Percentiles rank a stretch among this genome's conserved stretches.
phyloP scores from a whole-genome alignment of 306 rosid genomes.

The Lathyrus sativus region DNA sequence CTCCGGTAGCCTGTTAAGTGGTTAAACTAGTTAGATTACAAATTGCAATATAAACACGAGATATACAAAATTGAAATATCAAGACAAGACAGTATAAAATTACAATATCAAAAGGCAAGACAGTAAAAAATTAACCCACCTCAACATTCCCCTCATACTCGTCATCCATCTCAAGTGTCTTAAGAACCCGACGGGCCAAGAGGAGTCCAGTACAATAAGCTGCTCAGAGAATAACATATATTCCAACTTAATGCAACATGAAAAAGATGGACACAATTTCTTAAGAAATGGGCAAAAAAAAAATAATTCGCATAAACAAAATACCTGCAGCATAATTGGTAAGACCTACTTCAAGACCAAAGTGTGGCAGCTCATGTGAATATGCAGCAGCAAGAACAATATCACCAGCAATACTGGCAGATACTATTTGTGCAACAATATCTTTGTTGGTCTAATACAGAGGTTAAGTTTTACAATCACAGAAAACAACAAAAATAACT shows the following conservation, averaged over 20 bases:
- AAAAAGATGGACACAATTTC: background rate
- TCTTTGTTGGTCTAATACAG: slow-evolving; percentile 69
- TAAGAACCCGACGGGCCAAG: slow-evolving; percentile 78
- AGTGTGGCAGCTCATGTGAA: slow-evolving; percentile 70
- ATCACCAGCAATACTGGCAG: slow-evolving; percentile 90
- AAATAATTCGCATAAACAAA: background rate
- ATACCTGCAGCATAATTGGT: slow-evolving; percentile 95
- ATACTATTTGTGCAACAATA: slow-evolving; percentile 67
- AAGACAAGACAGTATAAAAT: background rate
- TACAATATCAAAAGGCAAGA: too few species aligned
- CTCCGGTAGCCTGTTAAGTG: slow-evolving; percentile 66
- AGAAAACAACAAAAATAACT: background rate
- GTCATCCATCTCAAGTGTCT: slow-evolving; percentile 72
- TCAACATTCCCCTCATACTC: slow-evolving; percentile 92
- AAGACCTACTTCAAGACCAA: slow-evolving; percentile 82
- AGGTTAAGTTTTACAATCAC: slow-evolving; percentile 16
- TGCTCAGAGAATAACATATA: slow-evolving; percentile 28
- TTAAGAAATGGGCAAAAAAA: background rate
- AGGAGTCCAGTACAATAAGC: slow-evolving; percentile 96
- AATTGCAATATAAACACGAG: too few species aligned
- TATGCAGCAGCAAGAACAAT: slow-evolving; percentile 80
- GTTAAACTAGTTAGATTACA: background rate
- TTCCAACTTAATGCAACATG: background rate
- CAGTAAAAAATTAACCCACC: slow-evolving; percentile 42
- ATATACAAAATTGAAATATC: too few species aligned